Evolutionary conservation across 192 early-diverging fungal genomes (phyloP).

Genomic region (Martensiomyces pterosporus): DNA sequence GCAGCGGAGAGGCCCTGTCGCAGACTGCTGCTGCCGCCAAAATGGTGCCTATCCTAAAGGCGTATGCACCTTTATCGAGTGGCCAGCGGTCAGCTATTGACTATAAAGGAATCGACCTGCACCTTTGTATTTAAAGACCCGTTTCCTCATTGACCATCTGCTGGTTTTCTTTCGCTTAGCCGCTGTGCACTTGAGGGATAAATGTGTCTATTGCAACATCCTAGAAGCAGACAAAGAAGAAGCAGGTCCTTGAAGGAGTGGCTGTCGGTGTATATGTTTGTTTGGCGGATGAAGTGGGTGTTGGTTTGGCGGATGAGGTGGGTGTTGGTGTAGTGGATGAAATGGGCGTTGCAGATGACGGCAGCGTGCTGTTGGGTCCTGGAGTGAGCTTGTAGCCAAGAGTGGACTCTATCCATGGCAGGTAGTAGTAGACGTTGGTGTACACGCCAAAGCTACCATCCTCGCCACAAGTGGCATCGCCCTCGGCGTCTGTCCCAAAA

Average conservation of each 20-base stretch:
- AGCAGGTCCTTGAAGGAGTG: no score
- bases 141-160: neutral
- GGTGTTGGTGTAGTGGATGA: no score
- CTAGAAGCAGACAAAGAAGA: conserved; percentile 37
- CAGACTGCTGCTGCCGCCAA: conserved; percentile 13
- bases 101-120: conserved; percentile 32
- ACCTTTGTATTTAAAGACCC: conserved; percentile 25
- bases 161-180: neutral
- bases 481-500: conserved; percentile 26
- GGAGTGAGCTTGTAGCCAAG: no score
- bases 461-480: conserved; percentile 38
- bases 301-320: no score
- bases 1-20: neutral
- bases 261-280: no score
- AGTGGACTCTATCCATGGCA: conserved; percentile 38
- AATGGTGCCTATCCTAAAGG: conserved; percentile 29
- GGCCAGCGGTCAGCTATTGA: conserved; percentile 7
- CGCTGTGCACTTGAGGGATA: neutral
- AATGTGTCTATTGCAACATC: neutral
- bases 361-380: no score
- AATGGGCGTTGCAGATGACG: no score
- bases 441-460: conserved; percentile 47
- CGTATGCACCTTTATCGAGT: conserved; percentile 25
- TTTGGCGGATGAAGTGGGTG: no score
- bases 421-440: conserved; percentile 24